Base-by-base conservation (phyloP, 2,329 filamentous ascomycete genomes). In the Botryotinia calthae region DNA sequence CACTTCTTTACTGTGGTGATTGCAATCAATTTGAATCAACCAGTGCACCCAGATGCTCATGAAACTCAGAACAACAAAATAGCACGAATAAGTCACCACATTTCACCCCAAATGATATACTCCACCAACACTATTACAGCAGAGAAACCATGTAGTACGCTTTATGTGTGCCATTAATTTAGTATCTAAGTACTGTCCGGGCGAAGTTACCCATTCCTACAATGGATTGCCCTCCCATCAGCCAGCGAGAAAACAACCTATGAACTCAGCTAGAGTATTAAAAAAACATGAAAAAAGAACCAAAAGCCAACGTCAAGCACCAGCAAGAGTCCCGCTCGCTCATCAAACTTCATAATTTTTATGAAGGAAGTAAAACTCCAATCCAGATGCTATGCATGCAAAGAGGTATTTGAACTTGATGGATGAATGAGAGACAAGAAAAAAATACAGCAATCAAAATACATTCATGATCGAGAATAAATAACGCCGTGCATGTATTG, bases 321-420 rank as follows among this genome's bases (percentile, higher is more conserved):
- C 48, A 68, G 25, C n/a, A 68, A 56, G 65, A 42, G 48, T 37
- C 8, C 65, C 65, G 34, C 48, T 68, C n/a, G 48, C 48, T 31
- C 48, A 68, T 56, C 48, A 56, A 56, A 42, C 65, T 68, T 68
- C 65, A 56, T 56, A 8, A 42, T 68, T 25, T 25, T 25, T 31
- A 42, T 68, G n/a, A 56, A 31, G 37, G 28, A 61, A 18, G 54
- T 12, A 70, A 62, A 70, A 62, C 67, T 70, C 67, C 54, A 62
- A 70, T 62, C 28, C 54, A 44, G 31, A 62, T 70, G 40, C 54
- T 62, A 46, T 61, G 54, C 67, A 70, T 70, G 67, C 54, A 70
- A 70, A 70, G 34, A 62, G 51, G 67, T 70, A 70, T 70, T 61
- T 70, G 34, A 61, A 62, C 51, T 59, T 46, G 56, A 62, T 62